phyloP scores from a whole-genome alignment of 352 stramenopile genomes.

The Thraustochytrium striatum region DNA sequence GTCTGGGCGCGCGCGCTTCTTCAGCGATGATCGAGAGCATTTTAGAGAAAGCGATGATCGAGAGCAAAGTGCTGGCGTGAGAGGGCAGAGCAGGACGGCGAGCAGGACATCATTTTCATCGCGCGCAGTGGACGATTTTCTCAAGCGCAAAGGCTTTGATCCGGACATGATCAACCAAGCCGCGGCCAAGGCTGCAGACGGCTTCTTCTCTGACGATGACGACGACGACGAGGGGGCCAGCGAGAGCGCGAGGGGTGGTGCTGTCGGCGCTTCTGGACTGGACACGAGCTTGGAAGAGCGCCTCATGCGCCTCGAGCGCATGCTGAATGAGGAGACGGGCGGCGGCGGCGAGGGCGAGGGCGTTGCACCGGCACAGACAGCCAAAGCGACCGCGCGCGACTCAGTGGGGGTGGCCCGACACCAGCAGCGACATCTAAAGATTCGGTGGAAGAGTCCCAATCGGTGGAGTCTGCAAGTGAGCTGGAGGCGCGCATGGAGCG shows the following conservation, averaged over 20 bases:
- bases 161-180: not conserved
- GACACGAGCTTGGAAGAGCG: slow-evolving; percentile 32
- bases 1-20: not conserved
- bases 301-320: slow-evolving; percentile 18
- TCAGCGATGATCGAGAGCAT: not conserved
- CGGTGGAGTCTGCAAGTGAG: not conserved
- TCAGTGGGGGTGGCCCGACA: not conserved
- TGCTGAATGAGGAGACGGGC: slow-evolving; percentile 8
- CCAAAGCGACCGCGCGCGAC: not conserved
- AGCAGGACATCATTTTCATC: not conserved
- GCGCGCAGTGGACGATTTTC: slow-evolving; percentile 21
- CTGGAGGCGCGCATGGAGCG: slow-evolving; percentile 34
- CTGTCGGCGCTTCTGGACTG: not conserved
- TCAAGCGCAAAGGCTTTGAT: slow-evolving; percentile 8
- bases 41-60: not conserved
- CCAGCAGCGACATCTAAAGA: too few species aligned
- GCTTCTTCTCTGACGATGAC: not conserved
- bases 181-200: not conserved
- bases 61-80: too few species aligned
- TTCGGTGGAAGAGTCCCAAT: slow-evolving; percentile 1
- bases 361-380: not conserved
- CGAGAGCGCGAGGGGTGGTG: not conserved
- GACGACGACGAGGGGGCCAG: not conserved
- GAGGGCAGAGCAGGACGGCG: too few species aligned
- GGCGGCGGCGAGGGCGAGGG: not conserved